Conservation (phyloP, 2,329 filamentous ascomycete genomes). For the Fusarium sterilihyphosum region DNA sequence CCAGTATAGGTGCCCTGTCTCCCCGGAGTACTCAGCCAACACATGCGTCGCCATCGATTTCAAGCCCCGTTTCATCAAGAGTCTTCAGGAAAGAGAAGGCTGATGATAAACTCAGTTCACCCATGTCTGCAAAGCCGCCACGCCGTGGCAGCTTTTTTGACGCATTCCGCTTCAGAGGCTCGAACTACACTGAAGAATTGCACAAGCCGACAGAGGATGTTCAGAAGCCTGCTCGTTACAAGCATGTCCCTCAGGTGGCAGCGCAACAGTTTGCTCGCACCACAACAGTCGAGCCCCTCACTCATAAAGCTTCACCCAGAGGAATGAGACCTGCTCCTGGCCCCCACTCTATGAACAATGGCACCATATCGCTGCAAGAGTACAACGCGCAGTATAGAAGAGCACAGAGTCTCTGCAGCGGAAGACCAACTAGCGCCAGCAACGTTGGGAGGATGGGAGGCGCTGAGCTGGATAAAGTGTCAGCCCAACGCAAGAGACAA, state of each 20-base stretch:
- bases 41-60: not conserved
- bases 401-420: constrained; percentile 48
- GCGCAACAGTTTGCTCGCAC: constrained; percentile 65
- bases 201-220: constrained; percentile 26
- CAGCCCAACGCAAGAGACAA: constrained; percentile 6
- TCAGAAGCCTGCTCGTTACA: constrained; percentile 48
- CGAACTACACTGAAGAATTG: constrained; percentile 37
- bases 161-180: constrained; percentile 39
- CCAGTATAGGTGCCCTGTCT: constrained; percentile 12
- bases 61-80: constrained; percentile 6
- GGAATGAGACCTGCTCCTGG: constrained; percentile 50
- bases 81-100: constrained; percentile 16
- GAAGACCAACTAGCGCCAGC: constrained; percentile 50
- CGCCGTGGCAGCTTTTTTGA: constrained; percentile 38
- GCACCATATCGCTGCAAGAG: constrained; percentile 47
- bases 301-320: constrained; percentile 51
- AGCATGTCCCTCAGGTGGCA: constrained; percentile 64
- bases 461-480: constrained; percentile 47
- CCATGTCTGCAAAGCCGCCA: constrained; percentile 8
- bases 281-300: constrained; percentile 55
- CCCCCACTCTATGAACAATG: constrained; percentile 30
- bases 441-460: constrained; percentile 48
- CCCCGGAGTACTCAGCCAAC: constrained; percentile 12
- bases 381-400: constrained; percentile 50
- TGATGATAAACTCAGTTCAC: constrained; percentile 5